Percentiles rank a stretch among this genome's conserved stretches.
Evolutionary conservation across 1,284 basidiomycete species (phyloP).

Genomic region (Cystobasidium pallidum): DNA sequence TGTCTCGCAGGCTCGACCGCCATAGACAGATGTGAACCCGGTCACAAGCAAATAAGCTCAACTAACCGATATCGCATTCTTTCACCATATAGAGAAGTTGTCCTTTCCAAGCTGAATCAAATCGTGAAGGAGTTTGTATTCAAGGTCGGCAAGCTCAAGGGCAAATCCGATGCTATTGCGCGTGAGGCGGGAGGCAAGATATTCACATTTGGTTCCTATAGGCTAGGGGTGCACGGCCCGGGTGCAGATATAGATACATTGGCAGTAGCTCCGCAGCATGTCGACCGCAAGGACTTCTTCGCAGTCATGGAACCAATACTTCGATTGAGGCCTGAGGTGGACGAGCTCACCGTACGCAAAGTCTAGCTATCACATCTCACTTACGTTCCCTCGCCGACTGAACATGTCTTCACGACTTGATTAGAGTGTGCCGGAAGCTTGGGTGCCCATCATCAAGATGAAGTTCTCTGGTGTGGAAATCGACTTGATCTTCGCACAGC

Average conservation of each 20-base stretch:
- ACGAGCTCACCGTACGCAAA: constrained; percentile 82
- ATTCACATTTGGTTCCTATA: constrained; percentile 96
- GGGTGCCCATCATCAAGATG: constrained; percentile 90
- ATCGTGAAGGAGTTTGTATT: constrained; percentile 94
- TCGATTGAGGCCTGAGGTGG: constrained; percentile 78
- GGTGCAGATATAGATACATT: constrained; percentile 98
- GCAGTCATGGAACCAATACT: constrained; percentile 88
- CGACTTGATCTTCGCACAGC: constrained; percentile 85
- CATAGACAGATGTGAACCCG: background rate
- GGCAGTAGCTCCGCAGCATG: constrained; percentile 94
- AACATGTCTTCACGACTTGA: background rate
- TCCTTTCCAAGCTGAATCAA: constrained; percentile 84
- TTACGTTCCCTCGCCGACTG: no score
- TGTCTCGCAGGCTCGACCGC: constrained; percentile 47
- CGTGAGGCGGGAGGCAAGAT: constrained; percentile 92
- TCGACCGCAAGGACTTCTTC: constrained; percentile 95
- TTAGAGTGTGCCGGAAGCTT: constrained; percentile 92
- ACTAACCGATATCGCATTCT: constrained; percentile 10
- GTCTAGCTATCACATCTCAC: no score
- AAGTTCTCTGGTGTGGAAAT: constrained; percentile 91
- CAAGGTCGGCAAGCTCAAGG: constrained; percentile 70
- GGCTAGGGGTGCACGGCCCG: constrained; percentile 92
- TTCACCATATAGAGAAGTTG: constrained; percentile 73
- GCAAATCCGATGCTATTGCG: constrained; percentile 70
- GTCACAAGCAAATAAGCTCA: background rate